phyloP scores from a whole-genome alignment of 192 early-diverging fungal species.

The Gryganskiella cystojenkinii region DNA sequence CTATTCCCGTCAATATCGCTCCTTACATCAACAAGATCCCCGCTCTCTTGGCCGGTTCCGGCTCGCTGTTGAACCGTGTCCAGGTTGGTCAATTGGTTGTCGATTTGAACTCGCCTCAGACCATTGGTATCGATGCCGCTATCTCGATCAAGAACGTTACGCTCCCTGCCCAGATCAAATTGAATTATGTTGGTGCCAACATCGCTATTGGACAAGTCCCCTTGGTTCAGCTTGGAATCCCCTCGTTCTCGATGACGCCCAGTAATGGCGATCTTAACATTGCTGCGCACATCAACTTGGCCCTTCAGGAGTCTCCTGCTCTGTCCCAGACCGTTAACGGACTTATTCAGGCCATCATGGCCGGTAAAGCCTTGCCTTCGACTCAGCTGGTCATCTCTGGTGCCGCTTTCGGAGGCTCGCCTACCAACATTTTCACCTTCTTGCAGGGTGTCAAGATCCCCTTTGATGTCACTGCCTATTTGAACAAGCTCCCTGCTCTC shows the following conservation, averaged over 20 bases:
- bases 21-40: constrained; percentile 13
- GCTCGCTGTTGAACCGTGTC: constrained; percentile 20
- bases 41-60: constrained; percentile 7
- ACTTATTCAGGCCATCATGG: constrained; percentile 14
- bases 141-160: constrained; percentile 38
- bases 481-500: constrained; percentile 13
- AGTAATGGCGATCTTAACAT: constrained; percentile 21
- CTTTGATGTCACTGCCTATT: constrained; percentile 24
- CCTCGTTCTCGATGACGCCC: constrained; percentile 26
- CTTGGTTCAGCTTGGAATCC: constrained; percentile 18
- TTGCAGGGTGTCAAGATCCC: constrained; percentile 36
- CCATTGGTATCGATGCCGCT: constrained; percentile 27
- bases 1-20: background rate
- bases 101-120: constrained; percentile 44
- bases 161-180: constrained; percentile 42
- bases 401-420: constrained; percentile 26
- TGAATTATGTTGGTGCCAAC: constrained; percentile 42
- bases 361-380: constrained; percentile 13
- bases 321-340: constrained; percentile 25
- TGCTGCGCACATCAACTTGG: constrained; percentile 13
- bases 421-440: constrained; percentile 41
- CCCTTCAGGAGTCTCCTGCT: constrained; percentile 15
- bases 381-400: constrained; percentile 28
- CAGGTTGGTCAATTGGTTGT: constrained; percentile 16
- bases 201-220: constrained; percentile 25